Evolutionary conservation across 768 basidiomycete genomes (phyloP), one percentile per base, ranked within the genome.

Genomic region (Nidularia pulvinata): DNA sequence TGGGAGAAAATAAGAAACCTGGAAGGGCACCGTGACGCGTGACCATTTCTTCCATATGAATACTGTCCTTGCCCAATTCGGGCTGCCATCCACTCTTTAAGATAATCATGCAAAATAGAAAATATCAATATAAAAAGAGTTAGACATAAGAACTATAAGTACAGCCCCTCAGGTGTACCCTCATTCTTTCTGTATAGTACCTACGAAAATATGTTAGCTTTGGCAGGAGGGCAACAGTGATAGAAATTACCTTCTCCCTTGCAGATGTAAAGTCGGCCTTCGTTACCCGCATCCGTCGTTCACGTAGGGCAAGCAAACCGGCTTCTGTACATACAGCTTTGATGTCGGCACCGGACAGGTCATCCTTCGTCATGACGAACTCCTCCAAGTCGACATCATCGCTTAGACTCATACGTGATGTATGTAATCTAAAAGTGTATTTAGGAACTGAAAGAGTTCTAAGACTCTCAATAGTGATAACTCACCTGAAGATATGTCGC

Each of bases 271-370:
- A 93, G 70, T 98, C 96, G 6, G 79, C 82, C 73, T 97, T 95
- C 34, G 84, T 91, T 11, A 98, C 96, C 65, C 91, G 79, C 94
- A 95, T 98, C 56, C 97, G 80, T 51, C 97, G 80, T 69, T 99
- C 97, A 59, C 97, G 82, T 55, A 99, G 76, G 4, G 97, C 97
- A 34, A 98, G 78, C 49, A 99, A 70, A 59, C 97, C 97, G n/a
- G 97, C 96, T 67, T 99, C 97, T 5, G 97, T 98, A 68, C 95
- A 98, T 4, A 98, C 93, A 1, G 96, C 97, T 75, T 98, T 98
- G 80, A 99, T 98, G 64, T 99, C 97, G 2, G 97, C 97, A 46
- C 97, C 97, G 10, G 91, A 93, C 19, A 97, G 74, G 63, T 98
- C 96, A 61, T 99, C 97, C 71, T 98, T 98, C 32, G 89, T 88